These are phyloP conservation scores for Phytophthora sojae DNA, from an alignment of 352 stramenopile species.

Conservation along the genomic window DNA sequence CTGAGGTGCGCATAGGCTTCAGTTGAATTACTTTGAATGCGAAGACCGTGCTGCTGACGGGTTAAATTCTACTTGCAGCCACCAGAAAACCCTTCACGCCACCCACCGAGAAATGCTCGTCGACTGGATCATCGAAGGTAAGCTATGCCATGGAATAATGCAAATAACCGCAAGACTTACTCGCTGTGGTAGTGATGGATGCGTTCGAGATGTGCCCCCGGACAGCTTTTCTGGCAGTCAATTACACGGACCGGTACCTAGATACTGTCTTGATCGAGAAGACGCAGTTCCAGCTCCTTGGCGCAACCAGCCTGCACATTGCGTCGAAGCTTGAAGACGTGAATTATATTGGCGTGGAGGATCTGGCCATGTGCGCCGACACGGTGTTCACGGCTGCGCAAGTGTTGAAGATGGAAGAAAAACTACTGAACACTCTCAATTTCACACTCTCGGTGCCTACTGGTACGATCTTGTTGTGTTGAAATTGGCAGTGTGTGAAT, in stretches of 20 bases:
- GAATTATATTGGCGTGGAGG: constrained; percentile 92
- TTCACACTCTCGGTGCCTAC: constrained; percentile 92
- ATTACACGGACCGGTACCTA: constrained; percentile 91
- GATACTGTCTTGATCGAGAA: constrained; percentile 91
- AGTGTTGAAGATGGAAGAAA: constrained; percentile 93
- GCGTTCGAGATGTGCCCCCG: constrained; percentile 93
- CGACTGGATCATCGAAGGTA: constrained; percentile 93
- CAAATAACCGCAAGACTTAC: not conserved
- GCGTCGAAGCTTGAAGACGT: constrained; percentile 93
- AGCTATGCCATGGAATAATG: not conserved
- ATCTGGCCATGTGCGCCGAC: constrained; percentile 91
- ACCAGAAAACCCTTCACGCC: constrained; percentile 84
- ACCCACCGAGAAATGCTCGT: constrained; percentile 92
- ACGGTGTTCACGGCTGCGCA: constrained; percentile 91
- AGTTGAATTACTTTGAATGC: no score
- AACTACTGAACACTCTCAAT: constrained; percentile 91
- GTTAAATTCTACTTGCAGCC: constrained; percentile 35
- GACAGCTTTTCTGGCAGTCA: constrained; percentile 91
- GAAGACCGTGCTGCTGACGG: not conserved
- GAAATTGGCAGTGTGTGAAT: no score
- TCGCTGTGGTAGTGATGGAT: constrained; percentile 73
- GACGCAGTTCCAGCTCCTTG: constrained; percentile 89
- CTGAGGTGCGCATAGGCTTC: constrained; percentile 63
- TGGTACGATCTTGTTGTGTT: constrained; percentile 44
- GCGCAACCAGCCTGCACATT: constrained; percentile 90